phyloP scores from a whole-genome alignment of 2,329 filamentous ascomycete species.

The Ploettnerulaceae sp. region DNA sequence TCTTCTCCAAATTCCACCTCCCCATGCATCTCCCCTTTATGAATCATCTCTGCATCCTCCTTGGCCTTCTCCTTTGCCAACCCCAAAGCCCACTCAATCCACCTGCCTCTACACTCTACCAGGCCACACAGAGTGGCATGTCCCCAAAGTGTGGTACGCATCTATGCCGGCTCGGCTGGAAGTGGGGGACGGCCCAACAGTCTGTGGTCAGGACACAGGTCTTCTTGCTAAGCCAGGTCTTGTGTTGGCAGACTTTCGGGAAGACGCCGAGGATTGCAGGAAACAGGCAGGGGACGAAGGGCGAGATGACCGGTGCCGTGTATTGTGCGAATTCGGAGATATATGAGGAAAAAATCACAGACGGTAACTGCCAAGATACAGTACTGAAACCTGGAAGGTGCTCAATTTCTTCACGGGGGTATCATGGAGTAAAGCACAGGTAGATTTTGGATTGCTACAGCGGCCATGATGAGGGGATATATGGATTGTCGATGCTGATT shows the following conservation, averaged over 20 bases:
- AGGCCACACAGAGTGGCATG: conserved; percentile 6
- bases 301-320: conserved; percentile 4
- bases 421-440: too few relatives aligned
- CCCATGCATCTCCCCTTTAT: conserved; percentile 1
- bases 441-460: neutral
- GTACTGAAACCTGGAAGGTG: too few relatives aligned
- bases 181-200: conserved; percentile 1
- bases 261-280: conserved; percentile 6
- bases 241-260: conserved; percentile 10
- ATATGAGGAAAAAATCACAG: too few relatives aligned
- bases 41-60: neutral
- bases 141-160: neutral
- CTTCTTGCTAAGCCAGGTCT: conserved; percentile 1
- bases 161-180: conserved; percentile 1
- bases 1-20: conserved; percentile 4
- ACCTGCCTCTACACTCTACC: conserved; percentile 7
- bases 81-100: conserved; percentile 9
- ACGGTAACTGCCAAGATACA: too few relatives aligned
- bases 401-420: too few relatives aligned
- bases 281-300: conserved; percentile 5
- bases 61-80: neutral
- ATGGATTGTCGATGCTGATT: neutral
- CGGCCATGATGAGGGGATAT: conserved; percentile 4
- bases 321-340: conserved; percentile 13
- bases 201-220: neutral